A percentile compares a stretch with the other conserved stretches of the same genome.
These are phyloP conservation scores for Yamagishiella unicocca DNA, from an alignment of 139 green algal genomes.

Conservation along the genomic window DNA sequence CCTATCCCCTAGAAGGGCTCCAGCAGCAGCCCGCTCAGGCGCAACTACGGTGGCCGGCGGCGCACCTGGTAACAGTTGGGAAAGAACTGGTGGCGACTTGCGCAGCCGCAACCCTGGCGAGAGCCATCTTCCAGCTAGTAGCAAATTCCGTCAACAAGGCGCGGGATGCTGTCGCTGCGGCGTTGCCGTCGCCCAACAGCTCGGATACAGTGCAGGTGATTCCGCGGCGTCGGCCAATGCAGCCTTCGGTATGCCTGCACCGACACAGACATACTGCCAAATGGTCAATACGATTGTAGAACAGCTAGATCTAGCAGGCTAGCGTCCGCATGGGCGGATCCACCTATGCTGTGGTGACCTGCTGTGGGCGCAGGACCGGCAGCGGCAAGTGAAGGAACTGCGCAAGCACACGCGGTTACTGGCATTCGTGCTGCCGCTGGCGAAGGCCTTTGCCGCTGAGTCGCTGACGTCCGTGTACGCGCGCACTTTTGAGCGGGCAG, in stretches of 20 bases:
- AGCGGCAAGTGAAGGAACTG: constrained; percentile 48
- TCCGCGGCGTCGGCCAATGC: too few species aligned
- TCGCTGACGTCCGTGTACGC: constrained; percentile 72
- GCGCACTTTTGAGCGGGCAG: constrained; percentile 73
- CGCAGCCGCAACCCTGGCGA: constrained; percentile 4
- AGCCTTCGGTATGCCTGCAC: too few species aligned
- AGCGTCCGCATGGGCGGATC: neutral
- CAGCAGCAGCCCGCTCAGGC: neutral
- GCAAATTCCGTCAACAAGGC: constrained; percentile 24
- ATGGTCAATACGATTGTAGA: too few species aligned
- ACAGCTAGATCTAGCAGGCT: neutral
- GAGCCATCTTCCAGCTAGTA: constrained; percentile 20
- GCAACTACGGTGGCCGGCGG: neutral
- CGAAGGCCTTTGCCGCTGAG: constrained; percentile 47
- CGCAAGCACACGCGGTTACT: constrained; percentile 46
- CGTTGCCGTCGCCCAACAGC: constrained; percentile 51
- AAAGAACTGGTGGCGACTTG: constrained; percentile 13
- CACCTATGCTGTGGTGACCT: neutral
- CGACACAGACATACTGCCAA: too few species aligned
- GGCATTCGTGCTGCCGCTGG: constrained; percentile 61
- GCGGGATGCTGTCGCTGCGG: constrained; percentile 39
- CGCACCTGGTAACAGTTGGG: constrained; percentile 12
- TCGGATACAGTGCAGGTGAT: constrained; percentile 46
- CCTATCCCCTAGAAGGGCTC: neutral
- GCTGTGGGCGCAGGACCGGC: constrained; percentile 16